A percentile compares a stretch with the other conserved stretches of the same genome.
phyloP scores from a whole-genome alignment of 2,329 filamentous ascomycete species.

The Myriosclerotinia curreyana region DNA sequence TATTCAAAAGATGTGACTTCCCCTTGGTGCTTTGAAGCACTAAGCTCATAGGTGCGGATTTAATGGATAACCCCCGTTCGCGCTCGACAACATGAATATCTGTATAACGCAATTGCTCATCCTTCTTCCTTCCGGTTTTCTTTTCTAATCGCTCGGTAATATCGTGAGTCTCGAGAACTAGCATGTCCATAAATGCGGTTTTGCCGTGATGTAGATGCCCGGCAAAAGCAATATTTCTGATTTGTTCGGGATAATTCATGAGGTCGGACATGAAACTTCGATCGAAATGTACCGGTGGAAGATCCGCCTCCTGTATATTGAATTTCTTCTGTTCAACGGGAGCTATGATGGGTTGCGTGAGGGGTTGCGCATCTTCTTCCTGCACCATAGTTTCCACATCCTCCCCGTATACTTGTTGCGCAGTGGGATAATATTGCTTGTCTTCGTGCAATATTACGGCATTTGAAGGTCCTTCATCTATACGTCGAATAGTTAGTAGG shows the following conservation, averaged over 20 bases:
- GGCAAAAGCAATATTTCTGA: conserved; percentile 85
- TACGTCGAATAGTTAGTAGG: background rate
- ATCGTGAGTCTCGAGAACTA: conserved; percentile 93
- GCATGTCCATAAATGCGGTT: conserved; percentile 97
- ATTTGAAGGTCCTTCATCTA: conserved; percentile 84
- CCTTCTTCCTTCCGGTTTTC: conserved; percentile 73
- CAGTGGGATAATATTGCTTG: conserved; percentile 99
- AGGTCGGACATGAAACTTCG: conserved; percentile 91
- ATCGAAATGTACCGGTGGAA: conserved; percentile 84
- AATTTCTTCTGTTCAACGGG: conserved; percentile 96
- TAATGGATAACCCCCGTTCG: conserved; percentile 86
- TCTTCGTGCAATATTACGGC: conserved; percentile 98
- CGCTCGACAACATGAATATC: conserved; percentile 87
- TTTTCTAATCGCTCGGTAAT: conserved; percentile 75
- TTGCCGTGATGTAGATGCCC: conserved; percentile 97
- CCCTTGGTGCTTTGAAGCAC: conserved; percentile 83
- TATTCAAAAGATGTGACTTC: conserved; percentile 93
- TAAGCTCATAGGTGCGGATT: conserved; percentile 90
- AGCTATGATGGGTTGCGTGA: conserved; percentile 89
- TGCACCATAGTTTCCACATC: conserved; percentile 95
- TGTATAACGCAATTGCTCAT: conserved; percentile 92
- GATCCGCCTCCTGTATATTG: conserved; percentile 84
- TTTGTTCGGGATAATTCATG: conserved; percentile 94
- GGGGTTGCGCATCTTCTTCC: conserved; percentile 92
- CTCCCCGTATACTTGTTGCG: conserved; percentile 88